Conservation (phyloP, 176 grass and related monocot genomes). For the Carex parvula region DNA sequence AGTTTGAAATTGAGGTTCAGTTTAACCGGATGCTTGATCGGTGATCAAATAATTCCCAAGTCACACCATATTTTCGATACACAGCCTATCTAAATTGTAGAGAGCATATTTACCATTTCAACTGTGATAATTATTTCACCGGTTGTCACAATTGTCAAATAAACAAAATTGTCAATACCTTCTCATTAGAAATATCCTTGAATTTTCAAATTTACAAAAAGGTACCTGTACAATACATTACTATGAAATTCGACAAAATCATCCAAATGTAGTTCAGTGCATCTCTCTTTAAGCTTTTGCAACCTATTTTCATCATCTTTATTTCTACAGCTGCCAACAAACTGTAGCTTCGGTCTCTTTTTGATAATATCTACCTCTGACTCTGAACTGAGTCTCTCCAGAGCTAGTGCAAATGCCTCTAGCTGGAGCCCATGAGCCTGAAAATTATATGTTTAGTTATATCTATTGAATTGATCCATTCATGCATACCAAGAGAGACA, state of each 20-base stretch:
- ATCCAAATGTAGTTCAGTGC: slow-evolving; percentile 59
- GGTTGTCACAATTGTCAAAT: not conserved
- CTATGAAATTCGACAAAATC: slow-evolving; percentile 80
- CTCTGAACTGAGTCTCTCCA: slow-evolving; percentile 47
- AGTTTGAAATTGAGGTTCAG: not conserved
- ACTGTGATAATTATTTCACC: not conserved
- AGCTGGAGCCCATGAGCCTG: slow-evolving; percentile 90
- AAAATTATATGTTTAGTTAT: slow-evolving; percentile 17
- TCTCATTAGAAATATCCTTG: not conserved
- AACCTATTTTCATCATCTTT: slow-evolving; percentile 72
- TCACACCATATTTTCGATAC: not conserved
- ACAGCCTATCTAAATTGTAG: not conserved
- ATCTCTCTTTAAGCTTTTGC: slow-evolving; percentile 70
- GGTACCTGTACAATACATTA: slow-evolving; percentile 66
- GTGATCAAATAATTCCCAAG: not conserved
- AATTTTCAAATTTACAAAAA: not conserved
- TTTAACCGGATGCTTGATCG: not conserved
- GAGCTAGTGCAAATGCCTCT: slow-evolving; percentile 76
- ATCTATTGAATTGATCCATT: not conserved
- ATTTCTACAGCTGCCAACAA: slow-evolving; percentile 86
- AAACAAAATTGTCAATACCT: not conserved
- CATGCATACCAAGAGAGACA: not conserved
- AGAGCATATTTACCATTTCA: not conserved
- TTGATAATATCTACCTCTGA: slow-evolving; percentile 11
- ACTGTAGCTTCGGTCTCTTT: slow-evolving; percentile 66